Conservation (phyloP, 495 filamentous ascomycete genomes). For the Hypoxylon lienhwacheense region DNA sequence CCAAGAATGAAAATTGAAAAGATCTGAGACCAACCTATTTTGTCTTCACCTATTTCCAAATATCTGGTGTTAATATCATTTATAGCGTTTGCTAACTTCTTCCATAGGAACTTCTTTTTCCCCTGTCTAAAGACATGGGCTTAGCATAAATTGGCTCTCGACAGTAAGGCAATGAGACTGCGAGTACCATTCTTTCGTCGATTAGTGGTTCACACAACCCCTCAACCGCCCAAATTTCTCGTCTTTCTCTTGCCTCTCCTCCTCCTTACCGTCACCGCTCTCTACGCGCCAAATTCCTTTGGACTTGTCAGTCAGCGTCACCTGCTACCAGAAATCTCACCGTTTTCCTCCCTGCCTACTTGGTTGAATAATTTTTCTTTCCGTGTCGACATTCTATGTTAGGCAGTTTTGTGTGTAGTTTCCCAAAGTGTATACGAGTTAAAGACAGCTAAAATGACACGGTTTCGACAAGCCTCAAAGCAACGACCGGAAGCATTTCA, state of each 20-base stretch:
- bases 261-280: too few species aligned
- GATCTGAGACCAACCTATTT: constrained; percentile 52
- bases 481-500: constrained; percentile 9
- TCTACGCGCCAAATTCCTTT: too few species aligned
- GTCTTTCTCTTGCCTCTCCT: too few species aligned
- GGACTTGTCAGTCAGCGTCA: too few species aligned
- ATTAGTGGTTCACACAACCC: not conserved
- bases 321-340: too few species aligned
- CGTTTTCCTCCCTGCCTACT: too few species aligned
- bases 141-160: not conserved
- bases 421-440: constrained; percentile 12
- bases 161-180: not conserved
- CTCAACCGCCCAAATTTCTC: too few species aligned
- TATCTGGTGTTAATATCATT: not conserved
- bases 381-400: constrained; percentile 8
- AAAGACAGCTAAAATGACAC: constrained; percentile 32
- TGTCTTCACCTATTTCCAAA: not conserved
- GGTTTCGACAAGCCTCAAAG: constrained; percentile 17
- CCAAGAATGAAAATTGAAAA: constrained; percentile 54
- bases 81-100: constrained; percentile 21
- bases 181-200: not conserved
- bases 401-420: constrained; percentile 11
- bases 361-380: not conserved
- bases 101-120: constrained; percentile 19
- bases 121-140: not conserved